Percentiles rank a stretch among this genome's conserved stretches.
These are phyloP conservation scores for Beauveria bassiana DNA, from an alignment of 2,329 filamentous ascomycete genomes.

Conservation along the genomic window DNA sequence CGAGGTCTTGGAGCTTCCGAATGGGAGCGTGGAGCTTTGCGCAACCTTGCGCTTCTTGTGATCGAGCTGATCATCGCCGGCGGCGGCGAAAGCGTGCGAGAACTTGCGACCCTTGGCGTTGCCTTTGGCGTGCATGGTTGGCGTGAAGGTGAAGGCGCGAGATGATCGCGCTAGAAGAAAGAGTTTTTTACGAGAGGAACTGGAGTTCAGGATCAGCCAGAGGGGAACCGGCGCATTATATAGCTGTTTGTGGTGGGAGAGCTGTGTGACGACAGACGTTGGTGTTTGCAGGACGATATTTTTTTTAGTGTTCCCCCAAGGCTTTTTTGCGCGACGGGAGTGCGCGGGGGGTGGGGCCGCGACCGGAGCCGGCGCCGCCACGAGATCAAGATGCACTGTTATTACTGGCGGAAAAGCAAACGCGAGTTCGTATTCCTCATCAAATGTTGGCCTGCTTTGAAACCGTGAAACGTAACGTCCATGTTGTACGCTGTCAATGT, in stretches of 20 bases:
- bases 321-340: background rate
- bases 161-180: background rate
- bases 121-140: background rate
- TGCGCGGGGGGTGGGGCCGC: conserved; percentile 6
- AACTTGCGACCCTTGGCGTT: conserved; percentile 2
- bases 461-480: too few relatives aligned
- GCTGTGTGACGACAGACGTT: background rate
- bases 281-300: background rate
- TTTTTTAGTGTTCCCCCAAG: background rate
- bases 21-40: background rate
- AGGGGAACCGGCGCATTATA: background rate
- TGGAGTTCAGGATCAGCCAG: background rate
- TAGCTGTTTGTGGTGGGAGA: background rate
- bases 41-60: conserved; percentile 8
- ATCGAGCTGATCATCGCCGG: background rate
- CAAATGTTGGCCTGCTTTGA: too few relatives aligned
- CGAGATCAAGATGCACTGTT: too few relatives aligned
- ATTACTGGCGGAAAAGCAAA: too few relatives aligned
- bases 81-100: background rate
- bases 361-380: background rate
- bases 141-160: background rate
- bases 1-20: background rate
- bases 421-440: too few relatives aligned
- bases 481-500: too few relatives aligned
- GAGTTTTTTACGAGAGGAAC: background rate